These are phyloP conservation scores for Datisca glomerata DNA, from an alignment of 306 rosid species.

Conservation along the genomic window DNA sequence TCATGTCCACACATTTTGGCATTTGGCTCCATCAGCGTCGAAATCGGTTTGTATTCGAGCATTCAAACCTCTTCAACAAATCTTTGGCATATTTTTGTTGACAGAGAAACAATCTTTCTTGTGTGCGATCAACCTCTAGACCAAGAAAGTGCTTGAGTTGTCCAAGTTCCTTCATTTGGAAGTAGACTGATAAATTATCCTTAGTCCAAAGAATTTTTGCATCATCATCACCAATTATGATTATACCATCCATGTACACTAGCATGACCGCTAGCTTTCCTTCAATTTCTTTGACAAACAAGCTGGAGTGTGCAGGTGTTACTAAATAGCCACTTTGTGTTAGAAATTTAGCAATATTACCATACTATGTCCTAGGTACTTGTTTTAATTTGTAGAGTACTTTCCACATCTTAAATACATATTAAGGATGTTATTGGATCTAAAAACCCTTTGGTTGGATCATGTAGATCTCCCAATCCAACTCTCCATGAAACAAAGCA, in stretches of 20 bases:
- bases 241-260: too few relatives aligned
- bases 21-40: conserved; percentile 3
- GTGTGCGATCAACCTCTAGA: neutral
- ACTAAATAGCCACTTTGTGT: too few relatives aligned
- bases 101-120: neutral
- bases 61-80: neutral
- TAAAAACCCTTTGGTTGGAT: neutral
- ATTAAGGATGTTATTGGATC: neutral
- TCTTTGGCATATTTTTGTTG: conserved; percentile 3
- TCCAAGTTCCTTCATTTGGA: conserved; percentile 1
- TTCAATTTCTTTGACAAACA: too few relatives aligned
- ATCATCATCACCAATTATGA: too few relatives aligned
- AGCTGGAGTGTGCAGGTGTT: too few relatives aligned
- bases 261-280: too few relatives aligned
- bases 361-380: conserved; percentile 3
- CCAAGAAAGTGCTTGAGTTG: conserved; percentile 12
- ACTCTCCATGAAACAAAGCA: neutral
- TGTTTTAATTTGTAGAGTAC: neutral
- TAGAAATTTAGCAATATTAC: neutral
- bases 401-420: neutral
- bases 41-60: neutral
- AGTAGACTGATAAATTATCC: too few relatives aligned
- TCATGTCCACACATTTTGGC: conserved; percentile 6
- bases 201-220: too few relatives aligned
- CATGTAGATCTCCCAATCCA: neutral